Evolutionary conservation across 2,329 filamentous ascomycete species (phyloP), one percentile per base, ranked within the genome.

Genomic region (Pestalotiopsis sp.): DNA sequence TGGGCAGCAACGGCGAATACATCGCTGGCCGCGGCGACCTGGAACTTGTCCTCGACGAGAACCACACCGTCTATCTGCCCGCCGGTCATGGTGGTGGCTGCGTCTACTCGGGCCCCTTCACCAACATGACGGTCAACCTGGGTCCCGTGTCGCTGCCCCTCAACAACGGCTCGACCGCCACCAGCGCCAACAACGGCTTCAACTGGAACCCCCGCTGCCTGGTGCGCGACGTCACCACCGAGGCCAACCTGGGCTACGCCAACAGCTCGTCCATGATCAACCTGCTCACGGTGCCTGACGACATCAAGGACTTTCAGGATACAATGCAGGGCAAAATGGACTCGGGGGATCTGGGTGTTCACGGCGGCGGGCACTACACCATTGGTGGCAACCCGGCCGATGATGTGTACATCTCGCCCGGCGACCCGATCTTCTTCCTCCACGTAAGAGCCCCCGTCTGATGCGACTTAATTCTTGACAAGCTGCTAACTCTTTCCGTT

Each of bases 351-450:
- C 57, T 74, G 35, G 72, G 72, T 20, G 55, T 80, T 26, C 78
- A 81, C 52, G 75, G 74, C 0, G 75, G 73, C 59, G 78, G 77
- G 0, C 78, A 80, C 66, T 80, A 79, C 67, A 77, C 75, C 14
- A 74, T 78, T 35, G 77, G 77, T 4, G 78, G 78, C 11, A 75
- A 75, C 17, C 79, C 78, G 10, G 77, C 73, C 40, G 75, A 71
- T 70, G 70, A 70, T 68, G 65, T 67, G 20, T 63, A 52, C 30
- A 64, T 48, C 11, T 67, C 66, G 0, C 68, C 66, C 1, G 22
- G n/a, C 1, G 56, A 64, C 4, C 35, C 58, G 5, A 52, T 70
- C 26, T 67, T 68, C 62, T 70, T 58, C 52, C 67, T 65, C 3
- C 67, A 78, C 58, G 76, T 62, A 39, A 35, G 30, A 40, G 10